Conservation (phyloP, 306 rosid genomes). For the Sesbania bispinosa region DNA sequence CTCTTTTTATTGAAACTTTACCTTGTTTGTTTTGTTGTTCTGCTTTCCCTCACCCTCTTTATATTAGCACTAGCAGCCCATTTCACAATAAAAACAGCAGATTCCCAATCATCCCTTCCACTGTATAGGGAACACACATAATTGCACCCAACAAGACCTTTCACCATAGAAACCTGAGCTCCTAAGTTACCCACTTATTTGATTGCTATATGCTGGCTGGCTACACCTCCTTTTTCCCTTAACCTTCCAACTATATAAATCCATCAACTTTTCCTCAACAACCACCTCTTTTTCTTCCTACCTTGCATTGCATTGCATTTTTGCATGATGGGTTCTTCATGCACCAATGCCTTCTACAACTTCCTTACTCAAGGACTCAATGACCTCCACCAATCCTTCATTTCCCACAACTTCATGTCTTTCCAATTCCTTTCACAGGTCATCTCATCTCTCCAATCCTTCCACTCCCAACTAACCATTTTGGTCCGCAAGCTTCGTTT, state of each 20-base stretch:
- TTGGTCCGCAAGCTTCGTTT: slow-evolving; percentile 65
- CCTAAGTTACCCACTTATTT: slow-evolving; percentile 27
- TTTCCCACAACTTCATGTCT: slow-evolving; percentile 64
- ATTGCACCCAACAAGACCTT: slow-evolving; percentile 77
- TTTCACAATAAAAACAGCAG: slow-evolving; percentile 50
- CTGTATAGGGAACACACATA: slow-evolving; percentile 64
- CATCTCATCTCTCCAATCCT: slow-evolving; percentile 61
- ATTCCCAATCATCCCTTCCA: slow-evolving; percentile 85
- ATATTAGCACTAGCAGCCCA: slow-evolving; percentile 19
- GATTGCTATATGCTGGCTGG: not conserved
- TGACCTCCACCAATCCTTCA: slow-evolving; percentile 49
- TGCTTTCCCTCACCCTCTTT: not conserved
- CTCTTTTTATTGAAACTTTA: not conserved
- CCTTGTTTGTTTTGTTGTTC: not conserved
- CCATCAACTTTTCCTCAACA: slow-evolving; percentile 40
- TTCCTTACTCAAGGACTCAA: slow-evolving; percentile 57
- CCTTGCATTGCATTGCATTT: not conserved
- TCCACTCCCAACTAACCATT: slow-evolving; percentile 64
- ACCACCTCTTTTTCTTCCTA: not conserved
- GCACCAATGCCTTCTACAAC: slow-evolving; percentile 78
- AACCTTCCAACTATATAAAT: slow-evolving; percentile 43
- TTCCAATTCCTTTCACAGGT: slow-evolving; percentile 66
- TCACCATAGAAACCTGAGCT: slow-evolving; percentile 50
- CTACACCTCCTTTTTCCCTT: not conserved
- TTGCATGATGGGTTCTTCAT: slow-evolving; percentile 67